A percentile compares a stretch with the other conserved stretches of the same genome.
Evolutionary conservation across 495 filamentous ascomycete genomes (phyloP).

Genomic region (Xylaria telfairii): DNA sequence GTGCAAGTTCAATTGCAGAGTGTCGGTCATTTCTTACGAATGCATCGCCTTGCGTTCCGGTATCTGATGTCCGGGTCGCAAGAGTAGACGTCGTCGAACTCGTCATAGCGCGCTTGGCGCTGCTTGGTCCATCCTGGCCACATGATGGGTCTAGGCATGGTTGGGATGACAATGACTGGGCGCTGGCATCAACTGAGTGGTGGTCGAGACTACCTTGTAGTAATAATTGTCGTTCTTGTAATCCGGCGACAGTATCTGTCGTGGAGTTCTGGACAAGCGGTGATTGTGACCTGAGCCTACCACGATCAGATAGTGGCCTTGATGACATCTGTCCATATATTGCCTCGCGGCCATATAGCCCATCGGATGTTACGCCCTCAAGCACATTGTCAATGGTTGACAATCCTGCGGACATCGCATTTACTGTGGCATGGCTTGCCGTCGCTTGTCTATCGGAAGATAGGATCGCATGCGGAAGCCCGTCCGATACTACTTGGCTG

Average conservation of each 20-base stretch:
- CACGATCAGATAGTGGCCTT: neutral
- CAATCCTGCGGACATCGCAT: neutral
- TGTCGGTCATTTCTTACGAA: constrained; percentile 4
- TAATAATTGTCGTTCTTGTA: neutral
- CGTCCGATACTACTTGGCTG: neutral
- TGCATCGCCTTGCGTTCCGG: neutral
- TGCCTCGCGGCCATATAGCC: constrained; percentile 11
- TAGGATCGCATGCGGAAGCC: neutral
- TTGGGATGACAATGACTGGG: constrained; percentile 5
- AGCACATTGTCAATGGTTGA: neutral
- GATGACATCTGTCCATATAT: neutral
- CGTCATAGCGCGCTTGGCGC: neutral
- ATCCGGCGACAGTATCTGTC: neutral
- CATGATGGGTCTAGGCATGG: neutral
- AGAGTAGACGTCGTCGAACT: neutral
- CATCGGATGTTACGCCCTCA: constrained; percentile 1
- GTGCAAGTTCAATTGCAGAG: neutral
- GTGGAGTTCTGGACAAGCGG: neutral
- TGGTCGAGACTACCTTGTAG: neutral
- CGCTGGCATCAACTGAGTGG: too few species aligned
- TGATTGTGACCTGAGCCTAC: constrained; percentile 4
- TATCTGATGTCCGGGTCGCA: neutral
- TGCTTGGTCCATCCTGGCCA: constrained; percentile 8
- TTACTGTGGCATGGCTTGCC: neutral
- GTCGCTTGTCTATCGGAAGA: neutral